Percentiles rank a stretch among this genome's conserved stretches.
phyloP scores from a whole-genome alignment of 2,329 filamentous ascomycete species.

The Bimuria novae-zelandiae region DNA sequence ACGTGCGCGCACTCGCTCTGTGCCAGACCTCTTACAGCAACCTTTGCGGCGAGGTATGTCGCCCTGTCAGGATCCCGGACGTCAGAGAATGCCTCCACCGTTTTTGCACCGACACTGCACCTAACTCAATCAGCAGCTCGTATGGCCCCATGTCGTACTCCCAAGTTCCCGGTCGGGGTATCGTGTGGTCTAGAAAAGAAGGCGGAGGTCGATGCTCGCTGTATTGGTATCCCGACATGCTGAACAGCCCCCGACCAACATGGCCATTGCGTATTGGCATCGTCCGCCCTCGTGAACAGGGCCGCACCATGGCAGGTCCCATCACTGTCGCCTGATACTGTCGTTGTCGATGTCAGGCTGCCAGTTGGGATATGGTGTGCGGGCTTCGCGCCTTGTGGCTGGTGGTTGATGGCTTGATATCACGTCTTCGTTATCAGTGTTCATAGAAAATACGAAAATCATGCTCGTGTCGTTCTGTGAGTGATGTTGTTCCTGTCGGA shows the following conservation, averaged over 20 bases:
- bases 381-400: not conserved
- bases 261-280: not conserved
- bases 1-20: conserved; percentile 8
- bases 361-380: not conserved
- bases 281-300: no score
- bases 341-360: not conserved
- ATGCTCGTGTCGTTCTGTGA: not conserved
- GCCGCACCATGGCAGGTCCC: no score
- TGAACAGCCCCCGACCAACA: not conserved
- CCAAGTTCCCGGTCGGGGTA: not conserved
- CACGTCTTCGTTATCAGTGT: not conserved
- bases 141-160: not conserved
- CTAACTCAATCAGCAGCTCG: conserved; percentile 1
- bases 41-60: not conserved
- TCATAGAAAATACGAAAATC: conserved; percentile 1
- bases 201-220: not conserved
- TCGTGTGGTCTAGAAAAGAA: not conserved
- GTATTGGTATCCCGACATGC: not conserved
- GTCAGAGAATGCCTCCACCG: not conserved
- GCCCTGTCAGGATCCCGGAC: not conserved
- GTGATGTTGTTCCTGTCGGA: not conserved
- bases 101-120: not conserved
- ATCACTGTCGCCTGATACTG: not conserved
- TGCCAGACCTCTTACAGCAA: not conserved
- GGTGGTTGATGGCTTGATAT: not conserved